Evolutionary conservation across 768 basidiomycete genomes (phyloP).

Genomic region (Tulasnella sp.): DNA sequence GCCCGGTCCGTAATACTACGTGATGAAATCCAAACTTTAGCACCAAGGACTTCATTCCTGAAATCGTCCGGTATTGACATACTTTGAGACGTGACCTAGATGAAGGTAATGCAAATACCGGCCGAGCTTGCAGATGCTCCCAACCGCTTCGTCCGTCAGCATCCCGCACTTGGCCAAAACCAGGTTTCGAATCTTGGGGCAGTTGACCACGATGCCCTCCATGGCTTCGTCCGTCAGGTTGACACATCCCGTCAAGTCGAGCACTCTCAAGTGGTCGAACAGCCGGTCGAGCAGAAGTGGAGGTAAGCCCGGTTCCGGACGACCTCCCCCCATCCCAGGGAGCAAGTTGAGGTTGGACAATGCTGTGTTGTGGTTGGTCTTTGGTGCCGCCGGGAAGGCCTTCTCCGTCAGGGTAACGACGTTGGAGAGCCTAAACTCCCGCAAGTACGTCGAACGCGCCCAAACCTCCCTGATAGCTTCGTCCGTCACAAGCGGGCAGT

Average conservation of each 20-base stretch:
- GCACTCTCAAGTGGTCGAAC: slow-evolving; percentile 84
- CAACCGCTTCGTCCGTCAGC: slow-evolving; percentile 77
- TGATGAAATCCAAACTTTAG: not conserved
- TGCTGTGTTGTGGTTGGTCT: slow-evolving; percentile 28
- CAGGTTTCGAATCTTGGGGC: slow-evolving; percentile 79
- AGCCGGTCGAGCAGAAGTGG: slow-evolving; percentile 61
- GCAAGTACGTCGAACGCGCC: slow-evolving; percentile 72
- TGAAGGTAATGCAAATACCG: slow-evolving; percentile 92
- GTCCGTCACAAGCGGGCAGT: slow-evolving; percentile 75
- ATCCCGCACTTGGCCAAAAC: slow-evolving; percentile 79
- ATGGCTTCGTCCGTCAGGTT: slow-evolving; percentile 76
- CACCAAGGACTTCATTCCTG: not conserved
- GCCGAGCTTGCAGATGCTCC: slow-evolving; percentile 82
- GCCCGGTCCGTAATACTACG: slow-evolving; percentile 84
- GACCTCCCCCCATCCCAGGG: not conserved
- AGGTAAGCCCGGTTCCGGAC: slow-evolving; percentile 41
- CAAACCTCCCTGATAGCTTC: slow-evolving; percentile 76
- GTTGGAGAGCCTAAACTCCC: slow-evolving; percentile 83
- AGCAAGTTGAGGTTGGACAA: not conserved
- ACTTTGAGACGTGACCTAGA: slow-evolving; percentile 72
- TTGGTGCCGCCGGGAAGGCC: slow-evolving; percentile 73
- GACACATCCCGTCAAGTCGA: slow-evolving; percentile 85
- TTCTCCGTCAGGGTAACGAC: slow-evolving; percentile 74
- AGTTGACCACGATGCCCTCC: slow-evolving; percentile 74
- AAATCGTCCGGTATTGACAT: slow-evolving; percentile 30